Evolutionary conservation across 495 filamentous ascomycete species (phyloP), one percentile per base, ranked within the genome.

Genomic region (Aspergillus egyptiacus): DNA sequence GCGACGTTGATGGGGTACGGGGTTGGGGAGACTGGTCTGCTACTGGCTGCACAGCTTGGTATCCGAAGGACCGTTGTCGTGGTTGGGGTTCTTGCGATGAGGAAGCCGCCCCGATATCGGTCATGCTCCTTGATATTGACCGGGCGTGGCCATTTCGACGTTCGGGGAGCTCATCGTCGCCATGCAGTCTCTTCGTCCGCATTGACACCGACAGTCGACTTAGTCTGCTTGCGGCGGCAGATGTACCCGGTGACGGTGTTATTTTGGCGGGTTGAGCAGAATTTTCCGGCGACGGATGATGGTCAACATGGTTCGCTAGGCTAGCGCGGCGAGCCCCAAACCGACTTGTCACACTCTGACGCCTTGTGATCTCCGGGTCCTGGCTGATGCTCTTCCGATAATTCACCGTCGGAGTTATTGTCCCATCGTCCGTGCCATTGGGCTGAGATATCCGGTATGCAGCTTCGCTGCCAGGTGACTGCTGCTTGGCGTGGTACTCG

Each of bases 311-410:
- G 28, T 73, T 72, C 14, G 84, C 68, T 38, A 86, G 61, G 36
- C 79, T 88, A 38, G 72, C 73, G 42, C 89, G 76, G 53, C 83
- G 81, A 39, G 86, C 83, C 62, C 91, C 87, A 25, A 87, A 72
- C 14, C 86, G 82, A 54, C 81, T 83, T 33, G 82, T 68, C 7
- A 84, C 75, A 53, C 71, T 61, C 62, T 73, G 45, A 66, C 58
- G 61, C 28, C 61, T 59, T 33, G 58, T 45, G n/a, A 59, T 8
- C 10, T 30, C 67, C 5, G 71, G 65, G 46, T 80, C 76, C n/a
- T 68, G 63, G 35, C 59, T 77, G 11, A 62, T 47, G 45, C 57
- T 70, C 34, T 67, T 73, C 24, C 61, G 63, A 43, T 58, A 70
- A n/a, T 65, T 53, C 9, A 59, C 38, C 0, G 56, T 49, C 0